Conservation (phyloP, 352 stramenopile species). For the Elongisporangium prolatum region DNA sequence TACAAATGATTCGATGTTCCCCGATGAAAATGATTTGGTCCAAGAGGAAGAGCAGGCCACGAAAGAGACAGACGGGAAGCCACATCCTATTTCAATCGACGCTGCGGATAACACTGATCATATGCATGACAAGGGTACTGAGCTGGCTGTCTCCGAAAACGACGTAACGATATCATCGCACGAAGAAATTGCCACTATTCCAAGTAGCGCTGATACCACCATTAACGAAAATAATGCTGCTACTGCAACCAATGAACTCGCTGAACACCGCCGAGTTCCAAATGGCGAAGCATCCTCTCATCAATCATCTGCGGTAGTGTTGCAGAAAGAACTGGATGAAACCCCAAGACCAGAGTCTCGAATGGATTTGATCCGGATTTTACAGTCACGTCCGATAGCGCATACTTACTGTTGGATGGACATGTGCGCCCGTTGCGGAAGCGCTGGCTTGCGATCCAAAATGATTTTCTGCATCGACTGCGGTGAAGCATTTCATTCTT, state of each 20-base stretch:
- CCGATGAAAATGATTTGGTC: conserved; percentile 18
- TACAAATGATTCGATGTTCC: conserved; percentile 5
- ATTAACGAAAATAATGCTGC: background rate
- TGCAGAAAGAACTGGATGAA: conserved; percentile 62
- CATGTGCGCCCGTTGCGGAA: conserved; percentile 89
- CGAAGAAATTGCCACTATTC: background rate
- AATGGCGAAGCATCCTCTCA: background rate
- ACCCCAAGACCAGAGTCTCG: conserved; percentile 51
- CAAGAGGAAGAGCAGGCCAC: background rate
- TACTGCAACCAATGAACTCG: background rate
- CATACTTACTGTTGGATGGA: conserved; percentile 91
- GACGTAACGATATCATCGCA: background rate
- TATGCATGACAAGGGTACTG: background rate
- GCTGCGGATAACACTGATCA: background rate
- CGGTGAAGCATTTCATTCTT: conserved; percentile 93
- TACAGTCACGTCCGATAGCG: conserved; percentile 72
- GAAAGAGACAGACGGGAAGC: background rate
- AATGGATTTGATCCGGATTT: conserved; percentile 64
- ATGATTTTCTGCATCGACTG: conserved; percentile 97
- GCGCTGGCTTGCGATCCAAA: conserved; percentile 59
- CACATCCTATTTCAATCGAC: background rate
- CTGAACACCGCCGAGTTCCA: background rate
- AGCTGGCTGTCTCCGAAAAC: background rate
- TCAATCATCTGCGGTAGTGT: conserved; percentile 15
- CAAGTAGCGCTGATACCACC: background rate